These are phyloP conservation scores for Boletus pseudo-olivaceus DNA, from an alignment of 768 basidiomycete species.

Conservation along the genomic window DNA sequence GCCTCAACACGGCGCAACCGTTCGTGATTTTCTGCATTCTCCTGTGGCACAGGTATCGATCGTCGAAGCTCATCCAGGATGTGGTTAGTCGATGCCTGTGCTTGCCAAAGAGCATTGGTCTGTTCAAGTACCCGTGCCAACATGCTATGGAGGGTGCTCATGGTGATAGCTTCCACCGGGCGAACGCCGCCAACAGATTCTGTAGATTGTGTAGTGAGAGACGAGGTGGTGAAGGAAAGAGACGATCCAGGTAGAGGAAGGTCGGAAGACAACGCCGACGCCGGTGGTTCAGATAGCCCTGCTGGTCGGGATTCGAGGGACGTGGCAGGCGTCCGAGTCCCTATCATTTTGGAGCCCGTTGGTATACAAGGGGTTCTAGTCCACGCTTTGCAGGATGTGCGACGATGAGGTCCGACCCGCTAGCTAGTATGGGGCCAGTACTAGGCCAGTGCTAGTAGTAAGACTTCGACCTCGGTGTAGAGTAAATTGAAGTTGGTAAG, in stretches of 20 bases:
- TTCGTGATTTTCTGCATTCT: constrained; percentile 37
- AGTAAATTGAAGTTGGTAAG: no score
- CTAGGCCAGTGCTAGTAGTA: no score
- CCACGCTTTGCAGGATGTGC: neutral
- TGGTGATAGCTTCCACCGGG: constrained; percentile 26
- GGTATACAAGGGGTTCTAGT: neutral
- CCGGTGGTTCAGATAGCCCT: neutral
- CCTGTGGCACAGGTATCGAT: constrained; percentile 34
- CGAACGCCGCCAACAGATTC: constrained; percentile 27
- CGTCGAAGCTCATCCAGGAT: constrained; percentile 57
- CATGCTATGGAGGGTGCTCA: constrained; percentile 46
- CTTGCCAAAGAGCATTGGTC: constrained; percentile 54
- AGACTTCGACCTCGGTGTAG: neutral
- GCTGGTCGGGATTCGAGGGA: neutral
- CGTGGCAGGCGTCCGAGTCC: neutral
- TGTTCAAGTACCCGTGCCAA: constrained; percentile 55
- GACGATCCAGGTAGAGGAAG: neutral
- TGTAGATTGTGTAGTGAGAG: neutral
- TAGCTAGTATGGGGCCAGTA: no score
- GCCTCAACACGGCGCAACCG: constrained; percentile 19
- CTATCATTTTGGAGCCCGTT: neutral
- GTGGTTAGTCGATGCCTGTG: constrained; percentile 55
- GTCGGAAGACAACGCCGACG: neutral
- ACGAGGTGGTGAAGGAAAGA: neutral
- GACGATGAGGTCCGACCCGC: neutral